A percentile compares a stretch with the other conserved stretches of the same genome.
phyloP scores from a whole-genome alignment of 2,329 filamentous ascomycete species.

The Chrysoporthe puriensis region DNA sequence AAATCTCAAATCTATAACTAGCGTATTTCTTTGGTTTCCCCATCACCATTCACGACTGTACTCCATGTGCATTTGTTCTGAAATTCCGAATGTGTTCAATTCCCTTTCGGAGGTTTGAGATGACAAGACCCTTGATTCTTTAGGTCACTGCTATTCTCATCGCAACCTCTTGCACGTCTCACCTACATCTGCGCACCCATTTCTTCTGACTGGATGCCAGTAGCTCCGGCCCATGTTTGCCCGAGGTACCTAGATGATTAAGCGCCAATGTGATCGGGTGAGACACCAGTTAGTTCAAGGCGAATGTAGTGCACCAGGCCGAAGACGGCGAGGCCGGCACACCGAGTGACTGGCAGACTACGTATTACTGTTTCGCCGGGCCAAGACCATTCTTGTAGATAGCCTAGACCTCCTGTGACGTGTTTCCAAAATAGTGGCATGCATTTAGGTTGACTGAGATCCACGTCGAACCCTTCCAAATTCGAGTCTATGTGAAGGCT shows the following conservation, averaged over 20 bases:
- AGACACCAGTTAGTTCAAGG: background rate
- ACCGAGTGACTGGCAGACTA: background rate
- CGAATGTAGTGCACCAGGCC: background rate
- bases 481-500: background rate
- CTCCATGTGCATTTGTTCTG: too few species aligned
- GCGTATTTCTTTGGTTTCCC: background rate
- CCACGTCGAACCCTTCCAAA: background rate
- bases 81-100: too few species aligned
- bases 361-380: background rate
- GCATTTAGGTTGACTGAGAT: background rate
- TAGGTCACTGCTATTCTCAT: too few species aligned
- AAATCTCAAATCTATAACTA: background rate
- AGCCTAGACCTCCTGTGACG: background rate
- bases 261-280: too few species aligned
- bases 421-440: background rate
- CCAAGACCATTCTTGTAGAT: background rate
- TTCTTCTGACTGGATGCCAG: too few species aligned
- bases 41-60: background rate
- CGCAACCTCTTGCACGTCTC: too few species aligned
- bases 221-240: too few species aligned
- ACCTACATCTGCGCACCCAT: too few species aligned
- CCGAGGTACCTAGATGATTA: too few species aligned
- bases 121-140: too few species aligned
- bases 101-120: too few species aligned
- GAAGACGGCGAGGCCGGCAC: background rate